A percentile compares a stretch with the other conserved stretches of the same genome.
phyloP scores from a whole-genome alignment of 2,329 filamentous ascomycete genomes.

The Colletotrichum theobromicola region DNA sequence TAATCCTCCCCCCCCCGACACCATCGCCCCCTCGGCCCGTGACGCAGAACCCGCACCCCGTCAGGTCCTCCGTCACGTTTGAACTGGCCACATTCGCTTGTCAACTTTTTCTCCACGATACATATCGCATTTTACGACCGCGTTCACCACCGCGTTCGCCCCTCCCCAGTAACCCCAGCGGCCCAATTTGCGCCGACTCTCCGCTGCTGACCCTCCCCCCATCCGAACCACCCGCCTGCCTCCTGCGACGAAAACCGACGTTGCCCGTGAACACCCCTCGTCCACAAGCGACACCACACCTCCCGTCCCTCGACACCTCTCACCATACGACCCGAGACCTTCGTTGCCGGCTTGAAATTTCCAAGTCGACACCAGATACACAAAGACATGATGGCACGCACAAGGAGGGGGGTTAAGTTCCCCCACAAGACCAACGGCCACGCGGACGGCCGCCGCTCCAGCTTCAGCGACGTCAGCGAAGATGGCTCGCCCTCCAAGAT shows the following conservation, averaged over 20 bases:
- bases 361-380: neutral
- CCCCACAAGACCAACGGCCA: slow-evolving; percentile 56
- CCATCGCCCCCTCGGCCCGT: neutral
- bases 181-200: slow-evolving; percentile 20
- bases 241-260: neutral
- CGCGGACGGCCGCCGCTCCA: slow-evolving; percentile 65
- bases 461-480: slow-evolving; percentile 75
- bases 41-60: neutral
- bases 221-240: slow-evolving; percentile 16
- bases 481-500: slow-evolving; percentile 45
- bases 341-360: neutral
- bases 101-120: neutral
- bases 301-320: neutral
- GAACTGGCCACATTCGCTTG: neutral
- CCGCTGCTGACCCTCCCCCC: slow-evolving; percentile 3
- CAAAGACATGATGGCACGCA: slow-evolving; percentile 35
- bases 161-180: neutral
- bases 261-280: neutral
- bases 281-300: neutral
- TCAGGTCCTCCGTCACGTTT: neutral
- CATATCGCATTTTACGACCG: neutral
- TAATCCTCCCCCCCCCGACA: neutral
- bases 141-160: neutral
- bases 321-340: neutral
- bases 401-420: slow-evolving; percentile 60